Base-by-base conservation (phyloP, 2,329 filamentous ascomycete species). In the Fusarium tricinctum region DNA sequence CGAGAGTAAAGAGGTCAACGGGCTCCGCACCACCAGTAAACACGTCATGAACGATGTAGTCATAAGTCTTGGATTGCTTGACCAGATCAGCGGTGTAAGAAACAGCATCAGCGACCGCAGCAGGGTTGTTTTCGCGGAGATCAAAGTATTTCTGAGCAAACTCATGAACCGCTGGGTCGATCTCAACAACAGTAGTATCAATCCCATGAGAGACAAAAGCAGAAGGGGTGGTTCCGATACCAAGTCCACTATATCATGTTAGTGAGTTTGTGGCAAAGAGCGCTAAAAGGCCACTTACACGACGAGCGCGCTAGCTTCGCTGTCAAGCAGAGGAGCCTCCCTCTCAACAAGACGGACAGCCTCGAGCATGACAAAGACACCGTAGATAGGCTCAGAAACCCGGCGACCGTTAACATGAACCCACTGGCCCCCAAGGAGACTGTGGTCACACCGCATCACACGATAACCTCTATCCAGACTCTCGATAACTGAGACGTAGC, bases 1-100 rank as follows among this genome's bases (percentile, higher is more conserved):
- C 91, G 7, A 89, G 78, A 0, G 94, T 98, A 80, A 99, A 99
- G 9, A 99, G 87, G 9, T 90, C 84, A 4, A 94, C 88, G 1
- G 96, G 96, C 78, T 98, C 96, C 0, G 94, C 94, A 52, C 96
- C 96, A 23, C 96, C 96, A 1, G 96, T 99, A 78, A 99, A 99
- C 23, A 99, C 96, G 72, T 99, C 96, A 78, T 99, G 96, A 54
- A 99, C 86, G 75, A 99, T 96, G 81, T 97, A 98, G 81, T 97
- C 91, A 78, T 91, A 99, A 28, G 83, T 83, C 46, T 82, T 78
- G 9, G 81, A 73, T 28, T 80, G 71, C 50, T 79, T 74, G 55
- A 82, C 81, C 47, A 85, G 75, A 52, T 80, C 74, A 45, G 82
- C 78, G 19, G 88, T 86, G 78, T 89, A 97, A n/a, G 82, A 80